Evolutionary conservation across 768 basidiomycete genomes (phyloP).

Genomic region (Pleurotus tuber-regium): DNA sequence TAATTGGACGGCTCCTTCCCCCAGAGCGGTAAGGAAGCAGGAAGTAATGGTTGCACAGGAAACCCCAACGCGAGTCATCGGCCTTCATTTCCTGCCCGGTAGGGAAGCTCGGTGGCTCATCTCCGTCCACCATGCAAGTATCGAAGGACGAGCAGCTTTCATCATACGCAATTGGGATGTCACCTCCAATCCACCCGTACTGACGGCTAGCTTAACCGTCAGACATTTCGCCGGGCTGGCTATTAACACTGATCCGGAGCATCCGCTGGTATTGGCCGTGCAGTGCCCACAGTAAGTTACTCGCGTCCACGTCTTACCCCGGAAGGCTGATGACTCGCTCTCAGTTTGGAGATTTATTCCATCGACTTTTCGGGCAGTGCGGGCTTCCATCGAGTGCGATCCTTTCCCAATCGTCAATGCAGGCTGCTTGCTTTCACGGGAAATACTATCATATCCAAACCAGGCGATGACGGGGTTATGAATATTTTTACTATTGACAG

Average conservation of each 20-base stretch:
- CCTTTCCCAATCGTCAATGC: slow-evolving; percentile 28
- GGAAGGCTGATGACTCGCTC: slow-evolving; percentile 2
- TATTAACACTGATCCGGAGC: slow-evolving; percentile 39
- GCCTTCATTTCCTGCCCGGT: slow-evolving; percentile 46
- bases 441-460: slow-evolving; percentile 35
- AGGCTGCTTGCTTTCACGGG: slow-evolving; percentile 34
- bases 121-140: slow-evolving; percentile 33
- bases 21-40: slow-evolving; percentile 25
- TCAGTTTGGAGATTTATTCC: slow-evolving; percentile 41
- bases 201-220: slow-evolving; percentile 39
- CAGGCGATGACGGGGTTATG: slow-evolving; percentile 25
- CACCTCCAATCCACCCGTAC: slow-evolving; percentile 25
- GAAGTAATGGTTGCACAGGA: slow-evolving; percentile 22
- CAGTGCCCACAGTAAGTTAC: slow-evolving; percentile 37
- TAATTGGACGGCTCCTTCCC: slow-evolving; percentile 48
- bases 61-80: slow-evolving; percentile 34
- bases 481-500: slow-evolving; percentile 34
- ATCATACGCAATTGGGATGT: slow-evolving; percentile 62
- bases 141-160: slow-evolving; percentile 22
- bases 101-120: slow-evolving; percentile 43
- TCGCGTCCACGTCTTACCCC: slow-evolving; percentile 1
- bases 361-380: slow-evolving; percentile 34
- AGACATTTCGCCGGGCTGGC: slow-evolving; percentile 39
- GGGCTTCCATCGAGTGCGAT: slow-evolving; percentile 32
- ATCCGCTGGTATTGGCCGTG: slow-evolving; percentile 38